Evolutionary conservation across 78 protist genomes (phyloP), one percentile per base, ranked within the genome.

Genomic region (Diacronema lutheri): DNA sequence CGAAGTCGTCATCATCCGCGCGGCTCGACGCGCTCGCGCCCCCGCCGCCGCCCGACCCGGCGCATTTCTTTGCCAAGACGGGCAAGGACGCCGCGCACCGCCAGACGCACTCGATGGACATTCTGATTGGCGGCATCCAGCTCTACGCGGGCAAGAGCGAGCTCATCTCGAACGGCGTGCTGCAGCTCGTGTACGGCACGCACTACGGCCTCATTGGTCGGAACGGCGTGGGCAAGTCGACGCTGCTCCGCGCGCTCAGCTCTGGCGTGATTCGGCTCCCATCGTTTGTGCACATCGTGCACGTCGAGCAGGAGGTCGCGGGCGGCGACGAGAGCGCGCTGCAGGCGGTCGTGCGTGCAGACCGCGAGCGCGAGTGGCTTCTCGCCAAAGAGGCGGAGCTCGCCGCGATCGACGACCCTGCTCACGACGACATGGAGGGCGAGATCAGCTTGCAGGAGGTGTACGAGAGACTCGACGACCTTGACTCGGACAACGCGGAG

Each of bases 381-480:
- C 72, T 46, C 11, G 21, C 40, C 35, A 10, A 2, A 29, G 77
- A 71, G 72, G 12, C 71, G 41, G 38, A 40, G 33, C 56, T 62
- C 33, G 35, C 19, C 4, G 31, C 38, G 41, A 31, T 4, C 68
- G 44, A 35, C 20, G 88, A 56, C 50, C 72, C 3, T 3, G 7
- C 50, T 3, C 16, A 21, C 58, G 81, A 33, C 4, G 4, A 58
- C 9, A 44, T 14, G 14, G 68, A 41, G 50, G n/a, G 0, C 19
- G 56, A 0, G 57, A 13, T 33, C 25, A 62, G 78, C 38, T 78
- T 65, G 23, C 0, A 1, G 31, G 21, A 85, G 65, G 73, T 89
- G n/a, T 86, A 80, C 83, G 85, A 56, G 46, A 50, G 88, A n/a
- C 79, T 90, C 29, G 91, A 88, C 29, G 91, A 88, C 56, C 61